Conservation (phyloP, 352 stramenopile genomes). For the Phytophthora fragariae region DNA sequence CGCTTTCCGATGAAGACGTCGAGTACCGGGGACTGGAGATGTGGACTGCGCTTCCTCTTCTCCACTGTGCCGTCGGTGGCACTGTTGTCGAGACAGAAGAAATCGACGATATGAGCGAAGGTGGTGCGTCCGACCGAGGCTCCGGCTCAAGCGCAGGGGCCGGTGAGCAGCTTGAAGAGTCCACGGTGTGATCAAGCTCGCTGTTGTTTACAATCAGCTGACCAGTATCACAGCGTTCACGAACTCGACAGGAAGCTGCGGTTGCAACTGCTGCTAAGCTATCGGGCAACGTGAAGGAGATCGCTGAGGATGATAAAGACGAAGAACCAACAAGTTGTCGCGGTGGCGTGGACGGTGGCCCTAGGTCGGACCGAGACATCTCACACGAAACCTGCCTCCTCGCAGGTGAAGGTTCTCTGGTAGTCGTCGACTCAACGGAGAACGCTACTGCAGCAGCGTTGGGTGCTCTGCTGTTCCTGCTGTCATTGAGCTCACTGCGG, state of each 20-base stretch:
- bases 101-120: conserved; percentile 25
- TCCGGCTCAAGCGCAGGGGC: conserved; percentile 3
- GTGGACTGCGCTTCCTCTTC: conserved; percentile 7
- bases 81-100: conserved; percentile 32
- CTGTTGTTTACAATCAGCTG: conserved; percentile 16
- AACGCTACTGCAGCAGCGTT: neutral
- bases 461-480: conserved; percentile 10
- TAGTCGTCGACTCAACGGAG: neutral
- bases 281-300: conserved; percentile 18
- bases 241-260: conserved; percentile 18
- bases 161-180: conserved; percentile 24
- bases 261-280: conserved; percentile 17
- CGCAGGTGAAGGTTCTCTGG: conserved; percentile 26
- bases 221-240: conserved; percentile 13
- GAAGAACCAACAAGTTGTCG: conserved; percentile 7
- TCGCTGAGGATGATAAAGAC: conserved; percentile 24
- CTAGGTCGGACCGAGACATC: conserved; percentile 32
- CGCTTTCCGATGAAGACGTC: conserved; percentile 36
- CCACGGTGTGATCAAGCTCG: conserved; percentile 30
- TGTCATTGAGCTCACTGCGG: conserved; percentile 14
- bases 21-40: conserved; percentile 22
- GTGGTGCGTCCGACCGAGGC: conserved; percentile 7
- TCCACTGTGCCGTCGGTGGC: conserved; percentile 1
- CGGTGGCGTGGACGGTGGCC: neutral
- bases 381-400: conserved; percentile 17